Base-by-base conservation (phyloP, 306 rosid species). In the Purshia tridentata region DNA sequence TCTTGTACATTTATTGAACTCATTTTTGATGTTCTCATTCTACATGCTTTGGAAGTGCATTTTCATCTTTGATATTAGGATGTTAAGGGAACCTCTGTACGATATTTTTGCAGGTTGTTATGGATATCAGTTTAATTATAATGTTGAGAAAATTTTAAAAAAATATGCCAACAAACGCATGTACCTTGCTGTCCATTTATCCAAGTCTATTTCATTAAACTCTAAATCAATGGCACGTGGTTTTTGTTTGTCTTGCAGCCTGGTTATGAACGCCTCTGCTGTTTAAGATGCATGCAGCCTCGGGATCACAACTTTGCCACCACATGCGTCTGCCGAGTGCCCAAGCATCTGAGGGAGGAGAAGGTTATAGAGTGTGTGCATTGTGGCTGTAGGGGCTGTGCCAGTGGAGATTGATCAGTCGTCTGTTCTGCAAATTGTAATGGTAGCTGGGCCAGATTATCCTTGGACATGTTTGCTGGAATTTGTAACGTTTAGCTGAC, bases 271-370 rank as follows among this genome's bases (percentile, higher is more conserved):
- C 93, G 90, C 41, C 81, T 93, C 11, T 93, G 97, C 69, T 93
- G 98, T 84, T 72, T 93, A 69, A 81, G 93, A 69, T 93, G 98
- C 90, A 93, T 93, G 46, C 97, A 90, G 81, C 93, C 97, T 5
- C 89, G 98, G 19, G 90, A 93, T 79, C 97, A 90, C 81, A 93
- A 93, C 81, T 93, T 90, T 79, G 91, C 90, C 12, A 93, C 97
- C 14, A 90, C 98, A 4, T 93, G 96, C 1, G 93, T 90, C 61
- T 93, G 97, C 68, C 91, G 98, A 54, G 98, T 93, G 23, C 98
- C 98, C 18, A 87, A 89, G 80, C 90, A 93, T 69, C 81, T 90
- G 14, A 88, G 98, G 83, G 96, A 90, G 82, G 98, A 88, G 79
- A 92, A 92, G 79, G 91, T 88, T 15, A 84, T 90, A 9, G 98